Percentiles rank a stretch among this genome's conserved stretches.
Conservation (phyloP, 352 stramenopile species). For the Achlya hypogyna region DNA sequence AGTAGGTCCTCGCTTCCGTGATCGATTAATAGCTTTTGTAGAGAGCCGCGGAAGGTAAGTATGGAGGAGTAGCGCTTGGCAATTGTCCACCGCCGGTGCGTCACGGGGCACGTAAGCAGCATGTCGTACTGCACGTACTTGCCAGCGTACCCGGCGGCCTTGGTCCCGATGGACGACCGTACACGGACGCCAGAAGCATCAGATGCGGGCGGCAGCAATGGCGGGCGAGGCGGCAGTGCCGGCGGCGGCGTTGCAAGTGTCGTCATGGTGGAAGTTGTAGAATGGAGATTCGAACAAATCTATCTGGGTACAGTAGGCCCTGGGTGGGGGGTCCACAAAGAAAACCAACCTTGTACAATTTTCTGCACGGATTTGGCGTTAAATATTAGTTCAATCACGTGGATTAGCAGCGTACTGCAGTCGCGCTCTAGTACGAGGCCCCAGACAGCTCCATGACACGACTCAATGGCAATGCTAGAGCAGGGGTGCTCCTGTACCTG, state of each 20-base stretch:
- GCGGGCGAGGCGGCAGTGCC: neutral
- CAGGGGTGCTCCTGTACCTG: no score
- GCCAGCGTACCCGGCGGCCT: neutral
- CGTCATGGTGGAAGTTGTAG: neutral
- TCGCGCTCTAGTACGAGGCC: no score
- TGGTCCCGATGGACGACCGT: neutral
- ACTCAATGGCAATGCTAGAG: no score
- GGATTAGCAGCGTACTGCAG: no score
- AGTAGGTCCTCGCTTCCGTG: neutral
- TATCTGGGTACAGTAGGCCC: no score
- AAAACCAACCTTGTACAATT: no score
- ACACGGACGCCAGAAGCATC: neutral
- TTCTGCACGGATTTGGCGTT: no score
- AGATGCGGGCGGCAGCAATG: neutral
- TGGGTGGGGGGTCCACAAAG: no score
- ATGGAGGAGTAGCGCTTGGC: neutral
- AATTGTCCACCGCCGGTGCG: neutral
- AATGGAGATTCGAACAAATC: no score
- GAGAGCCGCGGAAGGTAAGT: neutral
- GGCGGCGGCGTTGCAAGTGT: neutral
- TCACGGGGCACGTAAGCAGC: neutral
- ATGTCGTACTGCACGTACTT: conserved; percentile 1
- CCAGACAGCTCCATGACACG: no score
- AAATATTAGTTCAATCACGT: no score
- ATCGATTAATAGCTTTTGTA: neutral